Base-by-base conservation (phyloP, 805 yeast genomes). In the Isabelozyma rhagii region DNA sequence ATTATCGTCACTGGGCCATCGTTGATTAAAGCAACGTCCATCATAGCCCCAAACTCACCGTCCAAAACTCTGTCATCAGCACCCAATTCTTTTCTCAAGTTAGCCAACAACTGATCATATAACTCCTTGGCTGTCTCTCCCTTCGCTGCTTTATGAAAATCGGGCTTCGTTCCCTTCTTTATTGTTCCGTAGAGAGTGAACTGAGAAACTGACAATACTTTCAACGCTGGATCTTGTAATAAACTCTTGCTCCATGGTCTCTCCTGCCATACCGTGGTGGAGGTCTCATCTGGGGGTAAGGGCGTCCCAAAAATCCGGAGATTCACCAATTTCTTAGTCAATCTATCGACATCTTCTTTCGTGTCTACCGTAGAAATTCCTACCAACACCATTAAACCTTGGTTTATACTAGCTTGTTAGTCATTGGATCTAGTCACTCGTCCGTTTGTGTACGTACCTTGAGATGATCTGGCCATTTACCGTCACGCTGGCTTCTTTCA, bases 41-140 rank as follows among this genome's bases (percentile, higher is more conserved):
- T 94, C 97, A 93, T 89, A 9, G 93, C 98, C 0, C 98, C 99
- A 64, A 94, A 94, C 48, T 81, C 75, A 2, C 99, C 99, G 59
- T 92, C 97, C 54, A 85, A 78, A 3, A 91, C 96, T 44, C 80
- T 81, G 5, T 60, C 63, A 0, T 76, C 83, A 0, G 74, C 78
- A 0, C 88, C 88, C 50, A 89, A 52, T n/a, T 79, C 80, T 1
- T 56, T 60, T 51, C 74, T 67, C 50, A 89, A 67, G 18, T 71
- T 61, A 2, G 48, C 45, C 48, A 88, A 64, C 51, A 89, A 85
- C 44, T 64, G 60, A 8, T 82, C 75, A 72, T 84, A 85, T 46
- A 82, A 63, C 39, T 62, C 74, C 7, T 63, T 56, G 3, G 87
- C 87, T 6, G 62, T 61, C 47, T 67, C 76, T 15, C 97, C 97